phyloP scores from a whole-genome alignment of 1,284 basidiomycete genomes.

The Sporisorium exsertum region DNA sequence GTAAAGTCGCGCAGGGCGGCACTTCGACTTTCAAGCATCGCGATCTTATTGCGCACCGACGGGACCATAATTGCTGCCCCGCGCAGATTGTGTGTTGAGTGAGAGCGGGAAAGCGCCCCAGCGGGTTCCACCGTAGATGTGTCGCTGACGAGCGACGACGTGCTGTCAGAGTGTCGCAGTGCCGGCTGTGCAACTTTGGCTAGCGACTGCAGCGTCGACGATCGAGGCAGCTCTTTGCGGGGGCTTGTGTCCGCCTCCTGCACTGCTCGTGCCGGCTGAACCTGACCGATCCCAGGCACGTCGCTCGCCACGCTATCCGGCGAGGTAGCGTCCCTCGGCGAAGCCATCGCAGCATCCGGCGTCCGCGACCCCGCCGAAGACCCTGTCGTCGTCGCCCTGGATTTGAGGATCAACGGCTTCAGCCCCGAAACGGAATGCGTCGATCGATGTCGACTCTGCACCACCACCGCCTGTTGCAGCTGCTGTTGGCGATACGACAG shows the following conservation, averaged over 20 bases:
- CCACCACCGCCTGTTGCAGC: slow-evolving; percentile 6
- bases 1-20: slow-evolving; percentile 53
- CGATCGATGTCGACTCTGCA: slow-evolving; percentile 18
- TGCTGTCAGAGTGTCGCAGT: slow-evolving; percentile 50
- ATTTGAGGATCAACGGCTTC: slow-evolving; percentile 34
- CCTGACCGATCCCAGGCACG: background rate
- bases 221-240: slow-evolving; percentile 17
- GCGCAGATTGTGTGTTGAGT: slow-evolving; percentile 50
- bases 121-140: slow-evolving; percentile 4
- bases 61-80: slow-evolving; percentile 54
- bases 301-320: slow-evolving; percentile 15
- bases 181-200: background rate
- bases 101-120: slow-evolving; percentile 26
- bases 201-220: slow-evolving; percentile 30
- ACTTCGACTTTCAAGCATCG: slow-evolving; percentile 54
- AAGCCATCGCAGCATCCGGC: slow-evolving; percentile 12
- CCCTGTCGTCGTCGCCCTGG: slow-evolving; percentile 26
- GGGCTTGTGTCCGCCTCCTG: background rate
- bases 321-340: background rate
- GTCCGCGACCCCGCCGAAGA: slow-evolving; percentile 21
- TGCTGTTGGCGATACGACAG: slow-evolving; percentile 23
- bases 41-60: slow-evolving; percentile 65
- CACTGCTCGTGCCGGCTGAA: background rate
- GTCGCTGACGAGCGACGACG: slow-evolving; percentile 24
- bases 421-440: slow-evolving; percentile 37